phyloP scores from a whole-genome alignment of 2,329 filamentous ascomycete genomes.

The Penicillium sp. region DNA sequence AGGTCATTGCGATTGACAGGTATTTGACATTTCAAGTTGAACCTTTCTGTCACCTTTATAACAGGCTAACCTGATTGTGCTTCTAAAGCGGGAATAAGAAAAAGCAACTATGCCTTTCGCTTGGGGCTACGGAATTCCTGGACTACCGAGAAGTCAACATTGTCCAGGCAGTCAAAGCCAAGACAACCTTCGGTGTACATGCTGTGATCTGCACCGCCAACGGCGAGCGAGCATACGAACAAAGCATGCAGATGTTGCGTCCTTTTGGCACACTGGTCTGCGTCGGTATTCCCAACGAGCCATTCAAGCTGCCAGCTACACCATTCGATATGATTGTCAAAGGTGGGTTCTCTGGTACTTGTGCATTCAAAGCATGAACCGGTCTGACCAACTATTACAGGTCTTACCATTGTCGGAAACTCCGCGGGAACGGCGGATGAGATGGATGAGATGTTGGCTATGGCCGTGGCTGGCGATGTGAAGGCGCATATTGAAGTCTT shows the following conservation, averaged over 20 bases:
- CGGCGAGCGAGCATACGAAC: slow-evolving; percentile 38
- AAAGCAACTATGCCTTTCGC: slow-evolving; percentile 26
- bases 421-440: slow-evolving; percentile 40
- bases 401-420: slow-evolving; percentile 40
- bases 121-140: slow-evolving; percentile 29
- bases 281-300: slow-evolving; percentile 39
- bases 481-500: slow-evolving; percentile 32
- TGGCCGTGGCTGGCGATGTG: slow-evolving; percentile 38
- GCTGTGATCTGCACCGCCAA: slow-evolving; percentile 42
- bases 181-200: slow-evolving; percentile 41
- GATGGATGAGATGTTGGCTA: slow-evolving; percentile 40
- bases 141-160: slow-evolving; percentile 33
- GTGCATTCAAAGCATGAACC: not conserved
- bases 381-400: slow-evolving; percentile 11
- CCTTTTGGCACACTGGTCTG: slow-evolving; percentile 43
- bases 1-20: slow-evolving; percentile 34
- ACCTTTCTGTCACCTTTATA: not conserved
- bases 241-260: slow-evolving; percentile 39
- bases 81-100: slow-evolving; percentile 27
- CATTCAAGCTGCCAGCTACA: slow-evolving; percentile 39
- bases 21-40: slow-evolving; percentile 6
- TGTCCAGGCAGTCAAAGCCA: slow-evolving; percentile 32
- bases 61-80: not conserved
- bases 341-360: slow-evolving; percentile 20
- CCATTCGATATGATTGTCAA: slow-evolving; percentile 43